Evolutionary conservation across 164 flowering plant genomes (phyloP), one percentile per base, ranked within the genome.

Genomic region (Sedum album): DNA sequence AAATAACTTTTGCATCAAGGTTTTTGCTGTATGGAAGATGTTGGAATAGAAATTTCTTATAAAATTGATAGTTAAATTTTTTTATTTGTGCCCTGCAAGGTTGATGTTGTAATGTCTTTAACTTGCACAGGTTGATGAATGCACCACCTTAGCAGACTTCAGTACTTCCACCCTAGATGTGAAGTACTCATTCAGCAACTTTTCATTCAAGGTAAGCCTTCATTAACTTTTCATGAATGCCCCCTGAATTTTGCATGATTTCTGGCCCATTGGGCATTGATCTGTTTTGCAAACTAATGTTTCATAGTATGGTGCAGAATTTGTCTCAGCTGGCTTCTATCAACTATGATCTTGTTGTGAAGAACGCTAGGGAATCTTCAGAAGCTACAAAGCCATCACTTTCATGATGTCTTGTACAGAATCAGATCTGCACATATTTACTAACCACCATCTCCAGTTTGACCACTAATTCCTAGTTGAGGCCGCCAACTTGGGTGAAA

Each of bases 311-410:
- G 70, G 60, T 33, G 38, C 94, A 95, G 99, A 95, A 92, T 79
- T 76, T 92, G 80, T 95, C 98, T 39, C 98, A 95, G 79, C 82
- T 95, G 75, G 99, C 97, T 73, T 90, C 98, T 15, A 95, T 95
- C 74, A 95, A 95, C 73, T 92, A 90, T 63, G 98, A 95, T 74
- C 55, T 88, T 69, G 75, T 89, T 14, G 79, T 81, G 55, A 94
- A 84, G 80, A 81, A 73, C 76, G 51, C 75, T 41, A 76, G 79
- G 77, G 96, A 84, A 36, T 76, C 85, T 38, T 73, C 79, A 42
- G 81, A 84, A 41, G 74, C 78, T 69, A 75, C 86, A 33, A 76
- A 78, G 65, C 76, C 85, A 36, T 69, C 78, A 38, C 30, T 57
- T 13, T 57, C 62, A 57, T 57, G 33, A 57, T 28, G 8, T 30